These are phyloP conservation scores for Anastatica hierochuntica DNA, from an alignment of 345 rosid genomes.

Conservation along the genomic window DNA sequence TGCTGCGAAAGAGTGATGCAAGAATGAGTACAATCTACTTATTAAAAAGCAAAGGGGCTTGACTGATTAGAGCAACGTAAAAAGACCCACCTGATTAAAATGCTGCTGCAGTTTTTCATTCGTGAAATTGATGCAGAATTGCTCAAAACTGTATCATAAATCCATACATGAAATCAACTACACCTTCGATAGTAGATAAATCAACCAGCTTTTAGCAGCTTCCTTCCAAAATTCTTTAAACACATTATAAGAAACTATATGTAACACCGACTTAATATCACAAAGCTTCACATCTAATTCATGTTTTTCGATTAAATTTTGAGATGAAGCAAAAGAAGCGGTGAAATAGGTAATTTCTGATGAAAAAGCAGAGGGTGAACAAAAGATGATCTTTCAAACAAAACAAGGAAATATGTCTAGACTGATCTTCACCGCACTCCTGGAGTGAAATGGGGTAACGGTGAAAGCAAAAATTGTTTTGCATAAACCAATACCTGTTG, in stretches of 20 bases:
- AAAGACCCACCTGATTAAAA: background rate
- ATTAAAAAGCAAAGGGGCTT: background rate
- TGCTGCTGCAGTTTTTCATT: conserved; percentile 8
- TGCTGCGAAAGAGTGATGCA: background rate
- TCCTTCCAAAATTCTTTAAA: background rate
- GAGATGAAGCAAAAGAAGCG: no score
- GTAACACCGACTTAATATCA: no score
- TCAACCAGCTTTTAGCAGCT: background rate
- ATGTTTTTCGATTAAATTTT: no score
- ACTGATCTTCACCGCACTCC: no score
- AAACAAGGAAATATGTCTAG: no score
- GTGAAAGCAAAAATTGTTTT: no score
- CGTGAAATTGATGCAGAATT: conserved; percentile 5
- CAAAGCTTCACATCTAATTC: no score
- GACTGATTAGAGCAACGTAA: background rate
- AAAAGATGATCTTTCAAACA: no score
- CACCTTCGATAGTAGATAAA: background rate
- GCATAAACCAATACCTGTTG: background rate
- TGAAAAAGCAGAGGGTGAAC: no score
- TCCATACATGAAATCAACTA: background rate
- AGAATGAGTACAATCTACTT: background rate
- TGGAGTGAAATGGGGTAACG: no score
- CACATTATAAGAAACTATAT: background rate
- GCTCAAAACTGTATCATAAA: background rate
- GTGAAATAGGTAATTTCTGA: no score